Evolutionary conservation across 331 rosid genomes (phyloP), one percentile per base, ranked within the genome.

Genomic region (Telfairia occidentalis): DNA sequence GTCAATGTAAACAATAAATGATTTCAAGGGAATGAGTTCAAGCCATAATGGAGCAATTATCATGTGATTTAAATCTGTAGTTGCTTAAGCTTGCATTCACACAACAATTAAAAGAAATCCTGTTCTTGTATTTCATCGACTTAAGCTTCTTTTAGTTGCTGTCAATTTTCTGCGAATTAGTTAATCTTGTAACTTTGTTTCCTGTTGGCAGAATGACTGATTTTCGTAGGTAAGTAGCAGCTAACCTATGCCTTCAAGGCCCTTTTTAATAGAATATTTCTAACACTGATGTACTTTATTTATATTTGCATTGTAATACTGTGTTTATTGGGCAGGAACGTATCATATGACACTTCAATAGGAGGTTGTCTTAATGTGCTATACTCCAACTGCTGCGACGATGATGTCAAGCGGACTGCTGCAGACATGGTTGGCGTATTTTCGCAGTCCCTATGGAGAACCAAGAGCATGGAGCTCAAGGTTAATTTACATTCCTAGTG

Each of bases 381-480:
- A 45, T 78, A 88, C 88, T 82, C 90, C 75, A 75, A 84, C 71
- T 89, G 97, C 59, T 79, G 96, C 43, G 92, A 94, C 38, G 85
- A 82, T 78, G 81, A 87, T 80, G 89, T 94, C 80, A 87, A 83
- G 84, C 84, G 86, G 75, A 89, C 97, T 46, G 96, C 98, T 80
- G 82, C 85, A 19, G 89, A 86, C 82, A 82, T 91, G 78, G 84
- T 94, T 61, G 77, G 81, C 54, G 81, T 87, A 35, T 91, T 91
- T 82, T 82, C 79, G 74, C 84, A 38, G 65, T 87, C 98, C 34
- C 52, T 84, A 78, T n/a, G 83, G 77, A 94, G 87, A 78, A 91
- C 98, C 71, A 86, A 81, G 86, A 94, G 97, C 87, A 81, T 87
- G 82, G 89, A 91, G 79, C 98, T 94, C 73, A 94, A 94, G 98